These are phyloP conservation scores for Tetrahymena elliotti DNA, from an alignment of 73 alveolate genomes.

Conservation along the genomic window DNA sequence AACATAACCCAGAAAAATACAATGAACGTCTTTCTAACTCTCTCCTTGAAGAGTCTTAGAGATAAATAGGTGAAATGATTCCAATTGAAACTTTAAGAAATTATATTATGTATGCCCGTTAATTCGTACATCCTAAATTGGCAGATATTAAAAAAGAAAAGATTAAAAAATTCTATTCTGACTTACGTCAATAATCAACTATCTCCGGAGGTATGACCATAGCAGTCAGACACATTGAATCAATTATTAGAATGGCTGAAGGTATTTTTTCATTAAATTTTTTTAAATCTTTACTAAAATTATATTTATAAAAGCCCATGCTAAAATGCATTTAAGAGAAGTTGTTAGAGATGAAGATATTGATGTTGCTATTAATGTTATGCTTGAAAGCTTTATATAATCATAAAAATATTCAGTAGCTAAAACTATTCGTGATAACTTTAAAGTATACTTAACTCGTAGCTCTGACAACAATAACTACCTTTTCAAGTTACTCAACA, in stretches of 20 bases:
- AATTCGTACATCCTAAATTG: conserved; percentile 81
- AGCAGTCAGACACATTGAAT: conserved; percentile 97
- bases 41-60: conserved; percentile 16
- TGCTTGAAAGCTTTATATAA: conserved; percentile 89
- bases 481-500: conserved; percentile 62
- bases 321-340: conserved; percentile 94
- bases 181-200: conserved; percentile 82
- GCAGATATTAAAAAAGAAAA: conserved; percentile 88
- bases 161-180: conserved; percentile 88
- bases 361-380: conserved; percentile 90
- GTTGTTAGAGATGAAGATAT: conserved; percentile 91
- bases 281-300: not conserved
- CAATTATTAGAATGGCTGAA: conserved; percentile 97
- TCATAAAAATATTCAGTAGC: conserved; percentile 92
- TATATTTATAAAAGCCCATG: conserved; percentile 74
- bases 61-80: conserved; percentile 28
- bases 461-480: conserved; percentile 71
- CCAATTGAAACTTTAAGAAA: conserved; percentile 89
- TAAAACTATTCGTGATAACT: conserved; percentile 77
- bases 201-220: conserved; percentile 90
- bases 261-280: not conserved
- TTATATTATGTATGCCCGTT: conserved; percentile 94
- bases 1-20: conserved; percentile 18
- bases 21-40: conserved; percentile 39
- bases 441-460: conserved; percentile 65